Conservation (phyloP, 23 red algal species). For the Chondrus crispus region DNA sequence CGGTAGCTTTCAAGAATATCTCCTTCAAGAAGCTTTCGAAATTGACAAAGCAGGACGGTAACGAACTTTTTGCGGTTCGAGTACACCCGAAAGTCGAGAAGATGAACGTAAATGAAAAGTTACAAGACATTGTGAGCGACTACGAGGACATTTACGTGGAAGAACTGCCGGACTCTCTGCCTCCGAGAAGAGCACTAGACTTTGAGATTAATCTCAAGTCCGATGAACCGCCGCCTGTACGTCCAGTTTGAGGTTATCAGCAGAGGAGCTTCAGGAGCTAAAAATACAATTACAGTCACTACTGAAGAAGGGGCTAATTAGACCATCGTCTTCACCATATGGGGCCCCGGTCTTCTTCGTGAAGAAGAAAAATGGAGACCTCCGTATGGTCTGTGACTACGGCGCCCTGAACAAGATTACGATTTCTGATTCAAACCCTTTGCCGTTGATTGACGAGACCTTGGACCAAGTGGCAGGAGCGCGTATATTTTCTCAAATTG, state of each 20-base stretch:
- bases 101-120: too few relatives aligned
- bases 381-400: neutral
- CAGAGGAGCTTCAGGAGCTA: neutral
- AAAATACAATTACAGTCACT: neutral
- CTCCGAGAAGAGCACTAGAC: neutral
- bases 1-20: too few relatives aligned
- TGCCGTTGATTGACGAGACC: neutral
- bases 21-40: too few relatives aligned
- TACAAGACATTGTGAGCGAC: neutral
- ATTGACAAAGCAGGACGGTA: neutral
- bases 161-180: neutral
- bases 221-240: neutral
- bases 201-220: constrained; percentile 15
- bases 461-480: neutral
- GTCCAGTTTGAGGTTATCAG: constrained; percentile 15
- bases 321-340: neutral
- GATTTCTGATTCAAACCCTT: neutral
- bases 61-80: neutral
- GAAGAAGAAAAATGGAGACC: constrained; percentile 7
- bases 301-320: neutral
- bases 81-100: too few relatives aligned
- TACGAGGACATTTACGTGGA: constrained; percentile 3
- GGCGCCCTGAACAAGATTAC: neutral
- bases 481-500: neutral
- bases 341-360: neutral